Evolutionary conservation across 2,329 filamentous ascomycete species (phyloP), one percentile per base, ranked within the genome.

Genomic region (Fusarium beomiforme): DNA sequence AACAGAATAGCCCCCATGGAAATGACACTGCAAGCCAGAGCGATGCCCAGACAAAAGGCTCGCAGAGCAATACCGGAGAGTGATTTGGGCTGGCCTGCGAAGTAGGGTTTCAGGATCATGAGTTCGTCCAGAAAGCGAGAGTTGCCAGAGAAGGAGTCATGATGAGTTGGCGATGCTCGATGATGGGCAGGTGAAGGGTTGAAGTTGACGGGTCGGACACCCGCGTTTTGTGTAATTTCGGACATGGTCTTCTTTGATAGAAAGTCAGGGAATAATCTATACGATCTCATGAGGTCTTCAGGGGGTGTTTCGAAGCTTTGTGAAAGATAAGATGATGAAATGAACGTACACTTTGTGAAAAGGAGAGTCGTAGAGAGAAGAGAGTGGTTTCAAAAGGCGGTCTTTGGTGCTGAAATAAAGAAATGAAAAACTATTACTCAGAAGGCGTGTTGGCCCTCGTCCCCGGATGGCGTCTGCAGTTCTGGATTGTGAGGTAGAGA

Each of bases 51-150:
- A 65, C 82, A 83, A 73, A 89, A 89, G 34, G 89, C 85, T 39
- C 88, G 85, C 39, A 87, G 70, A 66, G 89, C 88, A 71, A 90
- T 89, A 70, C 88, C 88, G 13, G 87, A 81, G 61, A 90, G 87
- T 24, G 88, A 89, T 74, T 88, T 89, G 41, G 83, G 78, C 58
- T 86, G 83, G 71, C 84, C 83, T 0, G 84, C 83, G 71, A 82
- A 82, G 76, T 79, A 82, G 31, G 79, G 77, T 53, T 75, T 78
- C 33, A 81, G 63, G 29, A 59, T 56, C 41, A 69, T 59, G 59
- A 80, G 77, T 16, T 77, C 80, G 41, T 74, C 77, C 50, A 74
- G 74, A 70, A 59, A 64, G 68, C 54, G 59, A 41, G 64, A 54
- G 29, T 62, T 62, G 21, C 61, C 58, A 14, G 63, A 63, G 44